Evolutionary conservation across 129 eudicot species (phyloP).

Genomic region (Pulicaria dysenterica): DNA sequence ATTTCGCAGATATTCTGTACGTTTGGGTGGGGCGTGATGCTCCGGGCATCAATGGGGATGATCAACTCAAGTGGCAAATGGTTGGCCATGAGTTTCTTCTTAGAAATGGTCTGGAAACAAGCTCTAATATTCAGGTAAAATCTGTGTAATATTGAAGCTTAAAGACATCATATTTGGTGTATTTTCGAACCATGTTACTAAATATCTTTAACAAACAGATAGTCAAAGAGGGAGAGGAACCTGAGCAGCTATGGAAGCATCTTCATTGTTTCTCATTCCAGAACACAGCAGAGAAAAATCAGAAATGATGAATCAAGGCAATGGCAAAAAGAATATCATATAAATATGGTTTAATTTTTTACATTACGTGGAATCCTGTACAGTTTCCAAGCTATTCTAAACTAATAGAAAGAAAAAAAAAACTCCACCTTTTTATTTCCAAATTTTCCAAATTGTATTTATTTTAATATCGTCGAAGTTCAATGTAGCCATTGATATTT

Average conservation of each 20-base stretch:
- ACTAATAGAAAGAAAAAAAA: constrained; percentile 17
- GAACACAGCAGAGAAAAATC: constrained; percentile 29
- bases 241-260: constrained; percentile 45
- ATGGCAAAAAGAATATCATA: constrained; percentile 8
- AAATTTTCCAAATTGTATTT: constrained; percentile 28
- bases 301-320: constrained; percentile 24
- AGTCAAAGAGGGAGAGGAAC: constrained; percentile 44
- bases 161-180: background rate
- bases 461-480: constrained; percentile 16
- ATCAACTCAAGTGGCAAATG: constrained; percentile 21
- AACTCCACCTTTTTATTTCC: constrained; percentile 12
- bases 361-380: constrained; percentile 36
- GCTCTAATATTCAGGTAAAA: constrained; percentile 39
- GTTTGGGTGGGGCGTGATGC: constrained; percentile 38
- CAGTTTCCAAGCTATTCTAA: constrained; percentile 30
- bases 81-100: constrained; percentile 38
- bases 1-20: constrained; percentile 17
- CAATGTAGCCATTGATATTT: constrained; percentile 1
- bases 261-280: constrained; percentile 44
- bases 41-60: background rate
- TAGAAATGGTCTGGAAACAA: constrained; percentile 30
- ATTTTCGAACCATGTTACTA: constrained; percentile 13
- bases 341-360: constrained; percentile 16
- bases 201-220: constrained; percentile 27
- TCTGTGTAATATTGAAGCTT: constrained; percentile 1